These are phyloP conservation scores for Alternaria burnsii DNA, from an alignment of 2,329 filamentous ascomycete genomes.

Conservation along the genomic window DNA sequence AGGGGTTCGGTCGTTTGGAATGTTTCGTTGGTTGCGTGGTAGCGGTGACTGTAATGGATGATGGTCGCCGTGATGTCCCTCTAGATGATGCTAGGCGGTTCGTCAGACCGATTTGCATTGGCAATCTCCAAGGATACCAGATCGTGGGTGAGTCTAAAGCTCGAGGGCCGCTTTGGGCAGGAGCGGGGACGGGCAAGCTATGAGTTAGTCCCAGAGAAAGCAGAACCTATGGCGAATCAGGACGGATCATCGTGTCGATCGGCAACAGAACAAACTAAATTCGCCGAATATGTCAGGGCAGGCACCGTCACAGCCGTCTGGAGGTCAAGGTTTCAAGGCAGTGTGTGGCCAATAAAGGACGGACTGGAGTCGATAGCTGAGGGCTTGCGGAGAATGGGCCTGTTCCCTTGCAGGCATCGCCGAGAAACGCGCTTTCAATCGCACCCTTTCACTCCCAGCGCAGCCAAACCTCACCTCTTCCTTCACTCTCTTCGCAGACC, in stretches of 20 bases:
- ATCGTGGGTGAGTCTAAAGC: conserved; percentile 1
- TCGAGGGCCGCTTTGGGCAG: conserved; percentile 25
- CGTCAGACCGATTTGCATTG: conserved; percentile 3
- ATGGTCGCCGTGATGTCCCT: background rate
- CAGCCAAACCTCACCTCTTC: conserved; percentile 5
- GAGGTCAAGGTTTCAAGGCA: conserved; percentile 12
- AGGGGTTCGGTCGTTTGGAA: background rate
- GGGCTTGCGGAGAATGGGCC: conserved; percentile 11
- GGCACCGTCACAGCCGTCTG: conserved; percentile 20
- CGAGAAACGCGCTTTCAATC: conserved; percentile 19
- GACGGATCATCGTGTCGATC: conserved; percentile 13
- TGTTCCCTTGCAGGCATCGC: conserved; percentile 18
- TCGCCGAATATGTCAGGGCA: conserved; percentile 28
- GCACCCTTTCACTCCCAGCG: conserved; percentile 13
- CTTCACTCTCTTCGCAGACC: conserved; percentile 1
- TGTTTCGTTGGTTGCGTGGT: background rate
- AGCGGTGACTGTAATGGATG: background rate
- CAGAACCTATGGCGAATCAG: conserved; percentile 15
- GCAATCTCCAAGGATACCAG: conserved; percentile 8
- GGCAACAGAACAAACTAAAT: conserved; percentile 12
- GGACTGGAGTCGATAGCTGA: conserved; percentile 5
- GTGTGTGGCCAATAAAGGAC: conserved; percentile 20
- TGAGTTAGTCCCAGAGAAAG: background rate
- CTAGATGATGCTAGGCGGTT: background rate
- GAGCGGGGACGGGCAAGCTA: conserved; percentile 26